Percentiles rank a stretch among this genome's conserved stretches.
Conservation (phyloP, 2,329 filamentous ascomycete species). For the Xylaria sp. region DNA sequence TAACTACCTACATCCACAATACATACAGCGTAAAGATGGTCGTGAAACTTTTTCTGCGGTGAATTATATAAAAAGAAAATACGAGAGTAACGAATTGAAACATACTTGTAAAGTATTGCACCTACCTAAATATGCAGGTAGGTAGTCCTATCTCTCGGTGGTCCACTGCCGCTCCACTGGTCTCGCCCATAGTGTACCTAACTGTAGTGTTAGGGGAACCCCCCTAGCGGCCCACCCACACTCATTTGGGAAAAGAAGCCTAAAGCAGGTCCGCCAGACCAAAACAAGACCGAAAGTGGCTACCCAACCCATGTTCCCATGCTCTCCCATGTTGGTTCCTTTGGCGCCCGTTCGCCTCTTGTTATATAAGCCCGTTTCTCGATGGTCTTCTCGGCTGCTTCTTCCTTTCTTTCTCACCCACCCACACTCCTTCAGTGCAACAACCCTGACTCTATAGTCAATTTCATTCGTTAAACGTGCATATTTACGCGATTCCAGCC, state of each 20-base stretch:
- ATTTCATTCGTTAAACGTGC: slow-evolving; percentile 60
- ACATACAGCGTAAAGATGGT: not conserved
- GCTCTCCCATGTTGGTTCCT: slow-evolving; percentile 13
- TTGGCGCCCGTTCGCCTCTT: slow-evolving; percentile 4
- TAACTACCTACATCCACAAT: no score
- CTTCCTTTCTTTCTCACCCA: slow-evolving; percentile 46
- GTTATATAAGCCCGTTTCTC: slow-evolving; percentile 27
- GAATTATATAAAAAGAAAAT: not conserved
- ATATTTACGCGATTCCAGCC: slow-evolving; percentile 40
- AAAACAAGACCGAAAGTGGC: slow-evolving; percentile 8
- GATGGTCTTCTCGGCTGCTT: slow-evolving; percentile 35
- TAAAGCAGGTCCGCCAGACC: slow-evolving; percentile 9
- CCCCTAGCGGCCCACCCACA: slow-evolving; percentile 18
- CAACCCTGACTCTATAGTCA: slow-evolving; percentile 61
- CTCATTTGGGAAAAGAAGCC: slow-evolving; percentile 19
- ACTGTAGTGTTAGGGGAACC: no score
- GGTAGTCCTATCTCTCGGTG: no score
- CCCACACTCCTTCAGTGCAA: slow-evolving; percentile 54
- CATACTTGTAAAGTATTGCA: no score
- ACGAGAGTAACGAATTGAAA: no score
- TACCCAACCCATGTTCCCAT: not conserved
- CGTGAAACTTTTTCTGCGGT: not conserved
- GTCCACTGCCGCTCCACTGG: no score
- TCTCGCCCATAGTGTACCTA: no score
- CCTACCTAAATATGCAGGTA: no score